Base-by-base conservation (phyloP, 23 red algal genomes). In the Gracilaria domingensis region DNA sequence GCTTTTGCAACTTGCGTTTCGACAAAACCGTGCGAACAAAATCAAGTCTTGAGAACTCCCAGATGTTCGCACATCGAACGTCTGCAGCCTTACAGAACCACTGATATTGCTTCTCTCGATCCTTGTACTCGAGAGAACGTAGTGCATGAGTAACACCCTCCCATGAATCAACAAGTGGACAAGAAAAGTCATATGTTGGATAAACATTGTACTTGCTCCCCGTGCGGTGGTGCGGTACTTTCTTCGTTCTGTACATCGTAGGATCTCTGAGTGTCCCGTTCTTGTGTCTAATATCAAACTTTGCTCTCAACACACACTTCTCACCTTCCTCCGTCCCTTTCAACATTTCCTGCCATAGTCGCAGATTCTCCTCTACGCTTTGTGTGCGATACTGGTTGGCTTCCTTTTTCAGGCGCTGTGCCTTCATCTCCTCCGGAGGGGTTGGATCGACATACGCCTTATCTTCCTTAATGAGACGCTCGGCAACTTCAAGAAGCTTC, bases 131-230 rank as follows among this genome's bases (percentile, higher is more conserved):
- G 21, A 88, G 81, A 37, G 94, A 93, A 50, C 97, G 84, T 77
- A 99, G 71, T 17, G 97, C 97, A 89, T 99, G 97, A 29, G 97
- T 99, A 28, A 99, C 97, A 45, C 97, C 97, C 81, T 91, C 92
- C 83, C 93, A 90, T 4, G 94, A 96, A 79, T 99, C 97, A 20
- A 99, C 97, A 56, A 99, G 93, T 36, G 97, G 97, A 51, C 97
- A 99, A n/a, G 94, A 92, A 95, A 99, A 99, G 57, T 99, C 97
- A 85, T 99, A 99, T 2, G 93, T 96, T 56, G 97, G 97, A 79
- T 99, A 99, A 26, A 96, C 86, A 73, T 92, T 93, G 82, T 96
- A 99, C 82, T 77, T 91, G 23, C 34, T 57, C 32, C 97, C 97
- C 18, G 93, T 94, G 17, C 95, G 88, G 54, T 95, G 93, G 39